phyloP scores from a whole-genome alignment of 305 asterid genomes.

The Stenogyne calaminthoides region DNA sequence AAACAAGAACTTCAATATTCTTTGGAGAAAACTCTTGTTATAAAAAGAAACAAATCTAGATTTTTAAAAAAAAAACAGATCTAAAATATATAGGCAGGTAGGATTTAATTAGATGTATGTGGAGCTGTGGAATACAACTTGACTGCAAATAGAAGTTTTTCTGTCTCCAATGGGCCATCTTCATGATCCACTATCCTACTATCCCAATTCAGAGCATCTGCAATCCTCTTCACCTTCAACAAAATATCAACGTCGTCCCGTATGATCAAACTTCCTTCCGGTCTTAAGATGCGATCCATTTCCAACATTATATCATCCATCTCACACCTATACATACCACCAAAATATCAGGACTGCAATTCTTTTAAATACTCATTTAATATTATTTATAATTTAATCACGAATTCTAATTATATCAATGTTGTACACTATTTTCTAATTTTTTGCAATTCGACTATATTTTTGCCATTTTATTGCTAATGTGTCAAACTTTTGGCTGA shows the following conservation, averaged over 20 bases:
- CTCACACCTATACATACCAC: slow-evolving; percentile 50
- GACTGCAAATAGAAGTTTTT: slow-evolving; percentile 66
- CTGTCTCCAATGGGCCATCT: slow-evolving; percentile 64
- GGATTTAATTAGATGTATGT: not conserved
- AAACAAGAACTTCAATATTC: not conserved
- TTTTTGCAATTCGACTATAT: not conserved
- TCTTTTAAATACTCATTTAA: no score
- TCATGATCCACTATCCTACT: slow-evolving; percentile 64
- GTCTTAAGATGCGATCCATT: slow-evolving; percentile 71
- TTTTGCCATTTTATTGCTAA: no score
- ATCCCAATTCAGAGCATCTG: slow-evolving; percentile 65
- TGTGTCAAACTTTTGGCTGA: no score
- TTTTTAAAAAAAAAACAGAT: no score
- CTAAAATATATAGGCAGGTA: not conserved
- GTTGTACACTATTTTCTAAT: no score
- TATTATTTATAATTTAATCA: no score
- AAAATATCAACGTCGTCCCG: slow-evolving; percentile 62
- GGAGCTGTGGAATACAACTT: slow-evolving; percentile 66
- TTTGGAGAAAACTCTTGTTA: no score
- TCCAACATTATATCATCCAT: slow-evolving; percentile 67
- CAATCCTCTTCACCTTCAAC: slow-evolving; percentile 54
- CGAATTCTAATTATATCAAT: no score
- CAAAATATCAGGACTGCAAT: not conserved
- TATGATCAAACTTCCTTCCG: slow-evolving; percentile 68
- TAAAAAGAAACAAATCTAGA: not conserved